A percentile compares a stretch with the other conserved stretches of the same genome.
Conservation (phyloP, 129 eudicot species). For the Dittrichia graveolens region DNA sequence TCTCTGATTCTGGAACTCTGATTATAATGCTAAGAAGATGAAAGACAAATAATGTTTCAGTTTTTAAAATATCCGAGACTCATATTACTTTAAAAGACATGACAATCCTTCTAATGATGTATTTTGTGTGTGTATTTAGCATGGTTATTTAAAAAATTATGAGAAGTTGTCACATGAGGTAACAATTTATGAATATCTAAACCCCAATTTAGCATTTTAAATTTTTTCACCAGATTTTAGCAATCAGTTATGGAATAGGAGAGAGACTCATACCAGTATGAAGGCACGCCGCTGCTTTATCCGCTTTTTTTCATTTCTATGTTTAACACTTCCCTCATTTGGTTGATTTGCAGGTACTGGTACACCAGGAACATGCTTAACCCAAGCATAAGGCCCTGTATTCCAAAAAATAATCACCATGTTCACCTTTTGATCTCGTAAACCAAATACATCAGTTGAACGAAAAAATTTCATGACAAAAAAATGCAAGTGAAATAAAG, state of each 20-base stretch:
- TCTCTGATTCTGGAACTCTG: no score
- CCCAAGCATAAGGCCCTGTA: slow-evolving; percentile 92
- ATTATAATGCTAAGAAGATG: no score
- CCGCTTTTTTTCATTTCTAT: slow-evolving; percentile 88
- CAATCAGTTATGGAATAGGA: not conserved
- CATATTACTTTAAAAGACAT: no score
- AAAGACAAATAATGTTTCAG: no score
- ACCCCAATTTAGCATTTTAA: no score
- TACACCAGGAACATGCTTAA: slow-evolving; percentile 67
- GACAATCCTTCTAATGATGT: no score
- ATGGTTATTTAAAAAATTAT: no score
- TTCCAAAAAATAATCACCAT: slow-evolving; percentile 1
- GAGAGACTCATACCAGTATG: slow-evolving; percentile 52
- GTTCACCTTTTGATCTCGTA: not conserved
- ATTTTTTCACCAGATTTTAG: no score
- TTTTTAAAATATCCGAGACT: no score
- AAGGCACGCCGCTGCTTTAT: slow-evolving; percentile 61
- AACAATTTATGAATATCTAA: no score
- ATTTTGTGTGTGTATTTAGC: no score
- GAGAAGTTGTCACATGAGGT: not conserved
- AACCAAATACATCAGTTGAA: slow-evolving; percentile 1
- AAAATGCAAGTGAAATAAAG: no score
- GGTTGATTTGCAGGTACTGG: slow-evolving; percentile 67
- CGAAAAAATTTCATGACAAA: not conserved
- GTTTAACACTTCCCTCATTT: slow-evolving; percentile 90